These are phyloP conservation scores for Hordeum pubiflorum DNA, from an alignment of 202 grass and related monocot species.

Conservation along the genomic window DNA sequence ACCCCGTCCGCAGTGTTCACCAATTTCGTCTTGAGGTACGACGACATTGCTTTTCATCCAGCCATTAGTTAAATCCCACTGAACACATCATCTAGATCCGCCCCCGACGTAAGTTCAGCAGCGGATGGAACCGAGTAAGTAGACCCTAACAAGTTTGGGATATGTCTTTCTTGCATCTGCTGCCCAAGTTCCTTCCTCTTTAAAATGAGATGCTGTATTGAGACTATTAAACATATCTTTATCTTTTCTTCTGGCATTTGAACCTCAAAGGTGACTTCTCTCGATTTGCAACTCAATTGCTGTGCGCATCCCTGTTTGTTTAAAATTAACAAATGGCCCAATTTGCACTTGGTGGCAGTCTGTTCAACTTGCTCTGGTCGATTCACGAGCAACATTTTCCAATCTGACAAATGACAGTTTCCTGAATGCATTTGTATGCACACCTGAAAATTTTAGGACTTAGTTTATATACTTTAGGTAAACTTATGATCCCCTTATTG, in stretches of 20 bases:
- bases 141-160: slow-evolving; percentile 25
- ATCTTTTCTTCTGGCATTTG: neutral
- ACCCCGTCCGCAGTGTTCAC: neutral
- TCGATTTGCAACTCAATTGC: neutral
- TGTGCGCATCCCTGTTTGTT: neutral
- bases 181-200: slow-evolving; percentile 2
- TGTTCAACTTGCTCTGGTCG: neutral
- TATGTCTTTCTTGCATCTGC: slow-evolving; percentile 33
- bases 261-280: neutral
- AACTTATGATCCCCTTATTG: neutral
- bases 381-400: neutral
- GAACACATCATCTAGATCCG: neutral
- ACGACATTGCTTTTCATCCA: neutral
- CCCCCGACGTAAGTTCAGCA: neutral
- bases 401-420: neutral
- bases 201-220: neutral
- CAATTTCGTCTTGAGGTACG: neutral
- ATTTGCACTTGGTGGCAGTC: neutral
- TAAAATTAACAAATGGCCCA: neutral
- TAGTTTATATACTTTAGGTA: neutral
- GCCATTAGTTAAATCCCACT: neutral
- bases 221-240: neutral
- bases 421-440: neutral
- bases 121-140: neutral
- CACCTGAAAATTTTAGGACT: neutral